Evolutionary conservation across 306 rosid genomes (phyloP), one percentile per base, ranked within the genome.

Genomic region (Senna siamea): DNA sequence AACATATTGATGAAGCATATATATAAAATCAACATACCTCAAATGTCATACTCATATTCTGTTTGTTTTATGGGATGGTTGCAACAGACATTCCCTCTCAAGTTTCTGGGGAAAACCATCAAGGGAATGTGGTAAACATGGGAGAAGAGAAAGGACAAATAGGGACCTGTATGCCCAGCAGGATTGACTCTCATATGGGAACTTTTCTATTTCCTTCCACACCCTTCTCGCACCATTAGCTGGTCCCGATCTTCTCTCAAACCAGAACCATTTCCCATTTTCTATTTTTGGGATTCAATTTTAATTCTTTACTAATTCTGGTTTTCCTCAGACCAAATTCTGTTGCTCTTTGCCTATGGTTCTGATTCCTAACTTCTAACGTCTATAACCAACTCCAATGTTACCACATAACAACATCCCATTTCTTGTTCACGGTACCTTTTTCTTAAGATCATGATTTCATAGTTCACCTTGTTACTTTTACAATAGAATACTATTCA

Each of bases 51-150:
- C 69, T 79, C 66, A 35, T 44, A 26, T 37, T 19, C 22, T 56
- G 57, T 23, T 51, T 5, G 30, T 26, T 26, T 62, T 23, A 57
- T 4, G 35, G 35, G 34, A 64, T 56, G 43, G 53, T 67, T 40
- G 78, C 70, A 66, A 62, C 35, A 4, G 14, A 77, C 89, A 85
- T 85, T 76, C 93, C 90, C 88, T 77, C 30, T 79, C 63, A 73
- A 76, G 74, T 79, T 77, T 78, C 62, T 18, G 19, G 32, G 18
- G 22, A 78, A 78, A 89, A 80, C 76, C 78, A 72, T 78, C 81
- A 15, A 76, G 86, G 89, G 87, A 84, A 83, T 87, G 89, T 38
- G 44, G 38, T 53, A 70, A 56, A 48, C 53, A 72, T 18, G 26
- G 54, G 56, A 14, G 40, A 41, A 61, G 58, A 48, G 66, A 9